Conservation (phyloP, 2,329 filamentous ascomycete species). For the Leptographium procerum region DNA sequence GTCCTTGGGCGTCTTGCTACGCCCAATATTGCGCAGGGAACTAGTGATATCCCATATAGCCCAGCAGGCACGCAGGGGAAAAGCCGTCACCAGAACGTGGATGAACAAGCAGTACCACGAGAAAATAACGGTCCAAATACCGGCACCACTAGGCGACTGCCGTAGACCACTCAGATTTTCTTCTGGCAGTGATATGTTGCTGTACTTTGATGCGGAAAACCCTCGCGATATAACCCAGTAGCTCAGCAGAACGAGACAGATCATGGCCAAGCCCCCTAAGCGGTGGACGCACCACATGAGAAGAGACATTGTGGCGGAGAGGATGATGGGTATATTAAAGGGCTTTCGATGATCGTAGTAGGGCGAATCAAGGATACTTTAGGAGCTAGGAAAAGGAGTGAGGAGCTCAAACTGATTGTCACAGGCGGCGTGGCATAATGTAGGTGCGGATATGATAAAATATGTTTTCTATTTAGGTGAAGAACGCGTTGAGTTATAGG, state of each 20-base stretch:
- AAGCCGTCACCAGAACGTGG: constrained; percentile 51
- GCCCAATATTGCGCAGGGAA: constrained; percentile 33
- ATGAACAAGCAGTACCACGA: constrained; percentile 55
- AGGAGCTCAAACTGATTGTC: background rate
- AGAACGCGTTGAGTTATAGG: background rate
- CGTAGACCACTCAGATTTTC: constrained; percentile 24
- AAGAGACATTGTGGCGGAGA: constrained; percentile 33
- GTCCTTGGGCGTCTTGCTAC: constrained; percentile 33
- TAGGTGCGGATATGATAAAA: background rate
- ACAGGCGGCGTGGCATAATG: background rate
- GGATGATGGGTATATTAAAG: background rate
- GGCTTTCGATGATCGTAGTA: background rate
- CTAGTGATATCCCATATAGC: constrained; percentile 47
- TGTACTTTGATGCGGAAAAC: constrained; percentile 29
- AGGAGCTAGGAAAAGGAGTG: background rate
- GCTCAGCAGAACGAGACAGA: constrained; percentile 34
- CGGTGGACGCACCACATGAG: constrained; percentile 43
- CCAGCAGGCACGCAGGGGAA: constrained; percentile 52
- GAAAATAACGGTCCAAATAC: constrained; percentile 42
- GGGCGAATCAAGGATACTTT: background rate
- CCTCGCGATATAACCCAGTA: constrained; percentile 45
- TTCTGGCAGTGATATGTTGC: constrained; percentile 31
- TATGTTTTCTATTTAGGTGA: background rate
- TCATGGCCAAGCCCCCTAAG: constrained; percentile 43
- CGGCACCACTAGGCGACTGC: constrained; percentile 27